Evolutionary conservation across 148 eudicot genomes (phyloP).

Genomic region (Dysphania ambrosioides): DNA sequence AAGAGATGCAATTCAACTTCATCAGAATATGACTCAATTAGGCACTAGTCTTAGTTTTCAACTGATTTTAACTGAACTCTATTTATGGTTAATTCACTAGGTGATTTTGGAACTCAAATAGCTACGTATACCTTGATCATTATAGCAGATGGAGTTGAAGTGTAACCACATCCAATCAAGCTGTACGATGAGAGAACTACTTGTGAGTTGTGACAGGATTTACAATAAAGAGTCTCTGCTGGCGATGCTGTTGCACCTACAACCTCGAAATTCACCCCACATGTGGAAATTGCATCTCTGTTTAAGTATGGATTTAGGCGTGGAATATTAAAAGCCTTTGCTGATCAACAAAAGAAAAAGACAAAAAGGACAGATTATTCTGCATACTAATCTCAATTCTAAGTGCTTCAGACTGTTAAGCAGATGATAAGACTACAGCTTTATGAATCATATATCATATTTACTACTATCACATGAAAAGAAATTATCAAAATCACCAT

Average conservation of each 20-base stretch:
- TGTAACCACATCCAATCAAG: slow-evolving; percentile 31
- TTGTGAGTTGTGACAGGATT: slow-evolving; percentile 24
- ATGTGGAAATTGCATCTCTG: slow-evolving; percentile 17
- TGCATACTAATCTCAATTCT: background rate
- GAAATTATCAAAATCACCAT: background rate
- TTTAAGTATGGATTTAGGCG: slow-evolving; percentile 33
- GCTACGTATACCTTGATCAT: slow-evolving; percentile 21
- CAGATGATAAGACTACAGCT: background rate
- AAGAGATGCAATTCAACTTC: background rate
- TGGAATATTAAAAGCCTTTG: slow-evolving; percentile 29
- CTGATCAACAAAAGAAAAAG: slow-evolving; percentile 12
- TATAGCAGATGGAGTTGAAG: slow-evolving; percentile 35
- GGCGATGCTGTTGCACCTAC: slow-evolving; percentile 45
- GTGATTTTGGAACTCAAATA: background rate
- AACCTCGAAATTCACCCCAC: slow-evolving; percentile 42
- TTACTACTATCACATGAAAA: background rate
- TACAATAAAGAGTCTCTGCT: slow-evolving; percentile 18
- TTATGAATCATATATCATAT: background rate
- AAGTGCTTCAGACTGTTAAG: background rate
- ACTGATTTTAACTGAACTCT: too few relatives aligned
- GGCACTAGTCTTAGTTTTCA: background rate
- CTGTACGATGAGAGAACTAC: slow-evolving; percentile 35
- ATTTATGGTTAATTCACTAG: too few relatives aligned
- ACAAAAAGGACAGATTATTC: background rate
- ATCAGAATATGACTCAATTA: background rate